phyloP scores from a whole-genome alignment of 148 eudicot genomes.

The Linanthus parryae region DNA sequence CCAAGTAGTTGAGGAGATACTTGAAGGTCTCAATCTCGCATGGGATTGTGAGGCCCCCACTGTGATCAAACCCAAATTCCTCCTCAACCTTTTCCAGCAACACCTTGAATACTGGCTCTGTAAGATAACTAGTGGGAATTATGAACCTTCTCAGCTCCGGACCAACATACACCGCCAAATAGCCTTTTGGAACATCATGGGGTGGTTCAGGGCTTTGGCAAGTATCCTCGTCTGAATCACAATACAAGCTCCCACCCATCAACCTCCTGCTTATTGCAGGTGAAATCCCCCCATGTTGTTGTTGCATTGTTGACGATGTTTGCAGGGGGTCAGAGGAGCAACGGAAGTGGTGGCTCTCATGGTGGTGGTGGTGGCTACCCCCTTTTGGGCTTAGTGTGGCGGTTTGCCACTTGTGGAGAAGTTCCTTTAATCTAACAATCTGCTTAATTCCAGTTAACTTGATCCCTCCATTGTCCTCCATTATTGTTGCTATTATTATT shows the following conservation, averaged over 20 bases:
- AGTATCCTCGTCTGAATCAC: slow-evolving; percentile 70
- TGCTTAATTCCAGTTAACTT: slow-evolving; percentile 60
- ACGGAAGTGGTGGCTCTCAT: neutral
- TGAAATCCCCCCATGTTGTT: slow-evolving; percentile 30
- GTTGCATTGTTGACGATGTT: neutral
- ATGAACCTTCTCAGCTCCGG: slow-evolving; percentile 73
- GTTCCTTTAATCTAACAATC: slow-evolving; percentile 57
- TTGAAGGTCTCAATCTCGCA: slow-evolving; percentile 90
- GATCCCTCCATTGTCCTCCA: slow-evolving; percentile 13
- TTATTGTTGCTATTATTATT: too few relatives aligned
- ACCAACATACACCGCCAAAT: slow-evolving; percentile 79
- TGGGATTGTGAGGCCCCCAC: slow-evolving; percentile 68
- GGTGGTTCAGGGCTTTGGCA: slow-evolving; percentile 64
- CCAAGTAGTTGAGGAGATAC: slow-evolving; percentile 68
- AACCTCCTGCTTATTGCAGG: slow-evolving; percentile 38
- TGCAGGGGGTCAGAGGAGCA: neutral
- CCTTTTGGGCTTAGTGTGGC: slow-evolving; percentile 30
- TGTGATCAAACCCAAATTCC: slow-evolving; percentile 80
- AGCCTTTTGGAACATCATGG: slow-evolving; percentile 66
- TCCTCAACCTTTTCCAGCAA: slow-evolving; percentile 82
- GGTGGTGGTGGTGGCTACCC: neutral
- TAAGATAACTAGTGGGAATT: slow-evolving; percentile 70
- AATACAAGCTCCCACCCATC: slow-evolving; percentile 11
- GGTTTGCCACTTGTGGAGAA: slow-evolving; percentile 59
- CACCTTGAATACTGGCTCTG: slow-evolving; percentile 55